phyloP scores from a whole-genome alignment of 2,329 filamentous ascomycete genomes.

The Pestalotiopsis sp. region DNA sequence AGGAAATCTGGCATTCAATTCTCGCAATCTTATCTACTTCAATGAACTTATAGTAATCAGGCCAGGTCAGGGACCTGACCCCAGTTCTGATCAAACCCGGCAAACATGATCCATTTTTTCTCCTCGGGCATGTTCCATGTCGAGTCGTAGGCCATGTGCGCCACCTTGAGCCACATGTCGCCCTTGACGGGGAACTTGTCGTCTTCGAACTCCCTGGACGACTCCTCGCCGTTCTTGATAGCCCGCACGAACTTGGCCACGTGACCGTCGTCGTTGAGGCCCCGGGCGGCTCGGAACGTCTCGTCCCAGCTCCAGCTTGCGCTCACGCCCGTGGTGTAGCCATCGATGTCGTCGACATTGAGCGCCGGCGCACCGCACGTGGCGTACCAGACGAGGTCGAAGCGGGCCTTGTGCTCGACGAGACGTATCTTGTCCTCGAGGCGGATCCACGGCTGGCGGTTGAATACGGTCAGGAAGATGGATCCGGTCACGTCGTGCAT shows the following conservation, averaged over 20 bases:
- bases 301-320: constrained; percentile 25
- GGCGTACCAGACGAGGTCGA: constrained; percentile 65
- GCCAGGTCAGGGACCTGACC: neutral
- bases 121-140: constrained; percentile 14
- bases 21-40: too few species aligned
- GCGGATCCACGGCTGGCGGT: constrained; percentile 30
- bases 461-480: constrained; percentile 32
- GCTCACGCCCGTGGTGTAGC: constrained; percentile 19
- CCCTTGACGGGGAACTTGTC: constrained; percentile 21
- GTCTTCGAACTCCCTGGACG: constrained; percentile 17
- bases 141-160: constrained; percentile 20
- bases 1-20: too few species aligned
- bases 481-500: constrained; percentile 34
- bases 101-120: constrained; percentile 17
- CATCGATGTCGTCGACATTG: constrained; percentile 16
- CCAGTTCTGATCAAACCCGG: constrained; percentile 17
- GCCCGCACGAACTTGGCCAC: constrained; percentile 34
- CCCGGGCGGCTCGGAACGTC: constrained; percentile 23
- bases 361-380: constrained; percentile 49
- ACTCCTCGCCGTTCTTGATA: constrained; percentile 30
- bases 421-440: constrained; percentile 51
- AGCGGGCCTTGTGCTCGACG: constrained; percentile 65
- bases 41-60: too few species aligned
- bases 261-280: constrained; percentile 34
- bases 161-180: constrained; percentile 26